Evolutionary conservation across 73 alveolate genomes (phyloP).

Genomic region (Paramecium octaurelia): DNA sequence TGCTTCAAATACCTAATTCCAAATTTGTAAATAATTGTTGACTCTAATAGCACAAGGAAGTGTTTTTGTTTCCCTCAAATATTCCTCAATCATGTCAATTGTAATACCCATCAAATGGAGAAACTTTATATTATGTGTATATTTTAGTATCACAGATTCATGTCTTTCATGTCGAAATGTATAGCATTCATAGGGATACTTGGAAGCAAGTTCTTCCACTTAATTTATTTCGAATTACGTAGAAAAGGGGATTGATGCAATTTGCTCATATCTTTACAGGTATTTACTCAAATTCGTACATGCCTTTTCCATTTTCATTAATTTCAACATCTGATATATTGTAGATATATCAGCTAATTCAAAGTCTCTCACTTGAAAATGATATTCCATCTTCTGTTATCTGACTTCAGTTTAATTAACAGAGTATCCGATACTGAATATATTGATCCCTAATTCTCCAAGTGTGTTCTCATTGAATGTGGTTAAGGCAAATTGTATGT

Average conservation of each 20-base stretch:
- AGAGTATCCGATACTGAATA: constrained; percentile 3
- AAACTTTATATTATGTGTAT: neutral
- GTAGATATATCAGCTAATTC: neutral
- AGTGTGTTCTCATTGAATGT: constrained; percentile 5
- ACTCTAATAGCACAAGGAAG: constrained; percentile 42
- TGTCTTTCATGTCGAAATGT: neutral
- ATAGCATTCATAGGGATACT: constrained; percentile 46
- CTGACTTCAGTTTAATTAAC: neutral
- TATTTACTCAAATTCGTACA: neutral
- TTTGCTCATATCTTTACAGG: neutral
- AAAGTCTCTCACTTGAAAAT: neutral
- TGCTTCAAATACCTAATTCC: constrained; percentile 29
- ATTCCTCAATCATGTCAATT: neutral
- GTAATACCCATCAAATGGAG: constrained; percentile 22
- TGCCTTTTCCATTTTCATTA: neutral
- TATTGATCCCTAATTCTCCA: constrained; percentile 14
- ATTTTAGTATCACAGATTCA: neutral
- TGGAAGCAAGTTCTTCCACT: neutral
- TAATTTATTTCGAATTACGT: neutral
- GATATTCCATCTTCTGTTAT: neutral
- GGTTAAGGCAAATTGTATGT: neutral
- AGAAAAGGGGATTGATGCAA: neutral
- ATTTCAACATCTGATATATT: neutral
- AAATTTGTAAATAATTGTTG: neutral
- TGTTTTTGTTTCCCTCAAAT: neutral